Percentiles rank a stretch among this genome's conserved stretches.
Conservation (phyloP, 2,329 filamentous ascomycete species). For the Pestalotiopsis sp. region DNA sequence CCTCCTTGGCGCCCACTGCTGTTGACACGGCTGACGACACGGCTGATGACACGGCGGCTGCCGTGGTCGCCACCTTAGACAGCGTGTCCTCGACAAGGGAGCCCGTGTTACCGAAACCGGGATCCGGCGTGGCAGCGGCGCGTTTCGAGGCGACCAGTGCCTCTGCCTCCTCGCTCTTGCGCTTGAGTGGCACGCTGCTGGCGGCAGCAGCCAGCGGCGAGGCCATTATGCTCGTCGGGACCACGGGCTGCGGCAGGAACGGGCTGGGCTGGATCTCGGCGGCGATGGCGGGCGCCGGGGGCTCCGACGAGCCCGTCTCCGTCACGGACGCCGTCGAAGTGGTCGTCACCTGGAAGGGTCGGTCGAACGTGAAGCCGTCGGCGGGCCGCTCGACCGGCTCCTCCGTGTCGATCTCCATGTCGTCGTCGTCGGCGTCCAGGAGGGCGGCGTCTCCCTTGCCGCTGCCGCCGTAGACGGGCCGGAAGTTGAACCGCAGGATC, state of each 20-base stretch:
- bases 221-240: constrained; percentile 27
- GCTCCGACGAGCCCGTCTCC: background rate
- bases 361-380: constrained; percentile 27
- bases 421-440: constrained; percentile 39
- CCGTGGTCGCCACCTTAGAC: background rate
- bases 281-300: constrained; percentile 15
- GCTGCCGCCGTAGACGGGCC: constrained; percentile 35
- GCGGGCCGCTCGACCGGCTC: constrained; percentile 25
- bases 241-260: constrained; percentile 24
- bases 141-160: constrained; percentile 40
- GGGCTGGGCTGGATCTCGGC: constrained; percentile 22
- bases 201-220: constrained; percentile 17
- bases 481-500: constrained; percentile 65
- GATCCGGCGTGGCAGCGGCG: constrained; percentile 20
- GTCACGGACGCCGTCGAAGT: constrained; percentile 12
- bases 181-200: constrained; percentile 37
- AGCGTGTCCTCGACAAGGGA: constrained; percentile 14
- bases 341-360: constrained; percentile 19
- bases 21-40: background rate
- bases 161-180: constrained; percentile 44
- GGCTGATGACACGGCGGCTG: background rate
- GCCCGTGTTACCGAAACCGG: constrained; percentile 14
- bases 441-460: constrained; percentile 35
- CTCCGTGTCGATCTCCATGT: constrained; percentile 34
- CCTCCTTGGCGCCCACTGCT: constrained; percentile 34